These are phyloP conservation scores for Cucurbita moschata DNA, from an alignment of 306 rosid genomes.

Conservation along the genomic window DNA sequence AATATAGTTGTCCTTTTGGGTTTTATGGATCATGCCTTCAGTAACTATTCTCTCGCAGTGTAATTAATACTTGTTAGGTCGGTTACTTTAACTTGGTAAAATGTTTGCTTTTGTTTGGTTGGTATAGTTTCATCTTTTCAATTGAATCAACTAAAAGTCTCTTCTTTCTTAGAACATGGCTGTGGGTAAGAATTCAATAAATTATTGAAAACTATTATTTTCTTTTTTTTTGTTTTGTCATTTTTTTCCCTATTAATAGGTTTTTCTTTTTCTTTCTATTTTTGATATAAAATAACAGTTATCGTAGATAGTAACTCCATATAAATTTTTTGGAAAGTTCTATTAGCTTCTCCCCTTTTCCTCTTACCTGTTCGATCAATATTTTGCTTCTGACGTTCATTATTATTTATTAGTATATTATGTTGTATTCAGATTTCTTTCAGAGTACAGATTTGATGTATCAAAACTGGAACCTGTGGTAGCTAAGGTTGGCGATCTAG, in stretches of 20 bases:
- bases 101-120: not conserved
- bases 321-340: not conserved
- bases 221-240: not conserved
- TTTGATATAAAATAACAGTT: not conserved
- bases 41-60: not conserved
- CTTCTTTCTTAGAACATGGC: not conserved
- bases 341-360: not conserved
- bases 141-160: not conserved
- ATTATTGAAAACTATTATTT: not conserved
- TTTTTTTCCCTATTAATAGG: not conserved
- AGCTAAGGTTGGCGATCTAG: slow-evolving; percentile 47
- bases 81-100: not conserved
- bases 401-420: not conserved
- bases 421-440: slow-evolving; percentile 44
- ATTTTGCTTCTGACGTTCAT: not conserved
- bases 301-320: not conserved
- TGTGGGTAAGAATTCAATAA: not conserved
- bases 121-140: not conserved
- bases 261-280: not conserved
- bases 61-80: not conserved
- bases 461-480: slow-evolving; percentile 82
- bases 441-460: slow-evolving; percentile 71
- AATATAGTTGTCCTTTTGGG: too few species aligned
- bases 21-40: not conserved
- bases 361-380: not conserved